Base-by-base conservation (phyloP, 1,139 yeast species). In the Zygoascus sp. region DNA sequence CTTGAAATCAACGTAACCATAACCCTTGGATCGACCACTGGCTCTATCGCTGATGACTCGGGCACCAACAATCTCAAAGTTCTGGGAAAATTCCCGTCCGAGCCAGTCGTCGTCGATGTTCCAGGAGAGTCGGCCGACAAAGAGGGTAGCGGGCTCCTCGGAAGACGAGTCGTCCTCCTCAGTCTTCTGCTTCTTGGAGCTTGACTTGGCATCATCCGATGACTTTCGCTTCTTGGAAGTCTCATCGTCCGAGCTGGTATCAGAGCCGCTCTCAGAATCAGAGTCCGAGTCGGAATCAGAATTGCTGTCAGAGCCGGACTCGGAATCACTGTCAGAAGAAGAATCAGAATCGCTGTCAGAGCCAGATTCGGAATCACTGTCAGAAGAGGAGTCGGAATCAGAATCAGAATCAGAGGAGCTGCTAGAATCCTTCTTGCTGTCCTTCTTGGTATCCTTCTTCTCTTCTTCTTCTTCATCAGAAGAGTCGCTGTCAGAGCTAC, bases 51-150 rank as follows among this genome's bases (percentile, higher is more conserved):
- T 81, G 65, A 92, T 86, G 59, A 92, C 96, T 74, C 98, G 84
- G 57, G 97, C 97, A 60, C 82, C 68, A 41, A 79, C 62, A 53
- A 89, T 92, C 68, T 95, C 95, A 43, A 90, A 95, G 58, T 79
- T 66, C 54, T 77, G 78, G 66, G 83, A 89, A 67, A 92, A 92
- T 74, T 88, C 97, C 58, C 82, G 75, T 69, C 76, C 76, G 68
- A 92, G 80, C 96, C 96, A 86, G 51, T 81, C 95, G 65, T 89
- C 97, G 64, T 92, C 98, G 63, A 92, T 78, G 72, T 83, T 86
- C 97, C 97, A 92, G 28, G 98, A 89, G 63, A 92, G 80, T 74
- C 97, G 83, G 62, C 98, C 98, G 56, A 89, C 97, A 63, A 92
- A 92, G 58, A 92, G 72, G 54, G 97, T 92, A 51, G 92, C 87